Percentiles rank a stretch among this genome's conserved stretches.
These are phyloP conservation scores for Eremothecium sinecaudum DNA, from an alignment of 1,139 yeast genomes.

Conservation along the genomic window DNA sequence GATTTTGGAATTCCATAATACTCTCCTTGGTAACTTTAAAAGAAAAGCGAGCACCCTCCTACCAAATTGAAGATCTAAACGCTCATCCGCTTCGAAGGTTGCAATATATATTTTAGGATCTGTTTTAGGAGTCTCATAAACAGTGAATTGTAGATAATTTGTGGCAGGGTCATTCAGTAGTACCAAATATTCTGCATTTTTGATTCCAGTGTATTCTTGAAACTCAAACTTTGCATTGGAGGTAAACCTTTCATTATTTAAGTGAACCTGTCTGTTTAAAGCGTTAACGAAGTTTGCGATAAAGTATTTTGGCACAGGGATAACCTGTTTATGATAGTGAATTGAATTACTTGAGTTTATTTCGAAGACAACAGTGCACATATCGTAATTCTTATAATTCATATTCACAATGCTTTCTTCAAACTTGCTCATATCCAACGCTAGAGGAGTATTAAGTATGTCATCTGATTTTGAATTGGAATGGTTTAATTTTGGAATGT, in stretches of 20 bases:
- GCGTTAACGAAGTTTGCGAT: constrained; percentile 34
- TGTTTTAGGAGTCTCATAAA: constrained; percentile 29
- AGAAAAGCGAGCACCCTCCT: constrained; percentile 61
- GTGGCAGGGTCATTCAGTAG: constrained; percentile 34
- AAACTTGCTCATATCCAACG: constrained; percentile 37
- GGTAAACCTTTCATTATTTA: constrained; percentile 43
- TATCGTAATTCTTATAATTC: constrained; percentile 35
- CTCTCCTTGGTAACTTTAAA: constrained; percentile 49
- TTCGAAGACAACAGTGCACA: constrained; percentile 50
- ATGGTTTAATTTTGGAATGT: constrained; percentile 40
- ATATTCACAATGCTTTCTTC: constrained; percentile 40
- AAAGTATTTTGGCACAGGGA: constrained; percentile 45
- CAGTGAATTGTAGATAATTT: constrained; percentile 33
- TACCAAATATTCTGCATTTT: constrained; percentile 25
- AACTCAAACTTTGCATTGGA: constrained; percentile 40
- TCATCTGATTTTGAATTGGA: constrained; percentile 10
- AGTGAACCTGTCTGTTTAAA: constrained; percentile 35
- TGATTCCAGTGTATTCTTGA: constrained; percentile 23
- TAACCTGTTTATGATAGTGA: constrained; percentile 56
- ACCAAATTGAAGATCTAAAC: constrained; percentile 67
- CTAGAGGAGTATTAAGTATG: constrained; percentile 32
- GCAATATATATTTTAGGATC: constrained; percentile 29
- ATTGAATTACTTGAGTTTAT: constrained; percentile 48
- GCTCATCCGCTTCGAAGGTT: constrained; percentile 24
- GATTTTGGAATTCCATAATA: constrained; percentile 52